Evolutionary conservation across 345 rosid genomes (phyloP).

Genomic region (Brassica nigra): DNA sequence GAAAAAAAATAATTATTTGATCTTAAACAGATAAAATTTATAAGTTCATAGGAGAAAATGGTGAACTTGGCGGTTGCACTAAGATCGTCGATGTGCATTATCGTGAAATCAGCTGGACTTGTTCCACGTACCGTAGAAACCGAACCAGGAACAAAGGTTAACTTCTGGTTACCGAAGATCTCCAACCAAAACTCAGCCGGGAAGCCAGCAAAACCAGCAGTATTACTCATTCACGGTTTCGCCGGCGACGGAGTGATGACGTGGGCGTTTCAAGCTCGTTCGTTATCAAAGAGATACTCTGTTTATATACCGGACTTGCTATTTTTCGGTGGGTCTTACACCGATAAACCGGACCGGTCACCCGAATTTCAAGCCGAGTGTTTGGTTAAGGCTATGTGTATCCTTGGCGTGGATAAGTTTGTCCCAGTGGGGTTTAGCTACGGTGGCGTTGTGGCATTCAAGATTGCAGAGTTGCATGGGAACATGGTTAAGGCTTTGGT

Average conservation of each 20-base stretch:
- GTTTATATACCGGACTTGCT: constrained; percentile 1
- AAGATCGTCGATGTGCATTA: background rate
- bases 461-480: constrained; percentile 35
- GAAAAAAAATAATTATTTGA: background rate
- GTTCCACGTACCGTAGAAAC: background rate
- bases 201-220: background rate
- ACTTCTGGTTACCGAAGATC: background rate
- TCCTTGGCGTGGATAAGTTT: background rate
- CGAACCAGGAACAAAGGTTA: background rate
- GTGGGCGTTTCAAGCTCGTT: background rate
- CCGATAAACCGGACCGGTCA: background rate
- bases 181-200: background rate
- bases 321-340: background rate
- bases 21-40: background rate
- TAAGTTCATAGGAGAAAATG: background rate
- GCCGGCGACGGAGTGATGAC: background rate
- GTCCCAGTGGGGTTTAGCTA: background rate
- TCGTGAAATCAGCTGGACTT: background rate
- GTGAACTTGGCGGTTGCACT: background rate
- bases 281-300: background rate
- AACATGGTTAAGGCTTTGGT: constrained; percentile 63
- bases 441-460: constrained; percentile 3
- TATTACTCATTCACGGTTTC: background rate
- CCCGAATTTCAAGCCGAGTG: background rate
- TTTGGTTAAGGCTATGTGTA: background rate